Conservation (phyloP, 441 rosid genomes). For the Melastoma candidum region DNA sequence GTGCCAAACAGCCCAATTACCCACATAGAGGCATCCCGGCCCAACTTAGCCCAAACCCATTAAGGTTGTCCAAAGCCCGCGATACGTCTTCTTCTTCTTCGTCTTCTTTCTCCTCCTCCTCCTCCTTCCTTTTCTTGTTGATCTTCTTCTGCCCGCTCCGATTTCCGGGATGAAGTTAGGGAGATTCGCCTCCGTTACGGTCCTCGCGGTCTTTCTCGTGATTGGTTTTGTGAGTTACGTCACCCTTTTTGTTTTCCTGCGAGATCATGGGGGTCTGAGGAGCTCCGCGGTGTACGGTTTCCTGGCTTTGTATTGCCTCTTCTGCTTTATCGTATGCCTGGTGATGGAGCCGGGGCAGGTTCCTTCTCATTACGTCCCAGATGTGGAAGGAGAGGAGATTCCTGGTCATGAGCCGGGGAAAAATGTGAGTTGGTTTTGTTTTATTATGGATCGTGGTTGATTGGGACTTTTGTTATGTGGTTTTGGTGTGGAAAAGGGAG, state of each 20-base stretch:
- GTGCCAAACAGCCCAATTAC: too few species aligned
- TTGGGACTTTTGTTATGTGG: too few species aligned
- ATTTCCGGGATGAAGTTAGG: slow-evolving; percentile 31
- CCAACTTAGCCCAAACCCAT: too few species aligned
- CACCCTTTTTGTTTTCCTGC: slow-evolving; percentile 54
- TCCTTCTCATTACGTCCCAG: slow-evolving; percentile 56
- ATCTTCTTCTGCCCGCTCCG: neutral
- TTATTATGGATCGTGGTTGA: neutral
- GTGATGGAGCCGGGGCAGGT: slow-evolving; percentile 64
- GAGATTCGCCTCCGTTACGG: slow-evolving; percentile 53
- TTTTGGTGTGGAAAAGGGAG: neutral
- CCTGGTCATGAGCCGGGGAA: slow-evolving; percentile 31
- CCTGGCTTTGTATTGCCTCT: slow-evolving; percentile 38
- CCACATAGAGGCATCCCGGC: too few species aligned
- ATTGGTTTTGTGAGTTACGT: slow-evolving; percentile 53
- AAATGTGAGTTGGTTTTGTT: slow-evolving; percentile 30
- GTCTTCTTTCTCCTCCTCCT: too few species aligned
- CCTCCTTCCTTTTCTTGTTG: too few species aligned
- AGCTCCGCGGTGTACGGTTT: slow-evolving; percentile 46
- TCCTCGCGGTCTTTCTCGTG: slow-evolving; percentile 34
- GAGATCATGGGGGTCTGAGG: slow-evolving; percentile 55
- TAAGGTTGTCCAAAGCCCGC: too few species aligned
- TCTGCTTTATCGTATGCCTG: slow-evolving; percentile 45
- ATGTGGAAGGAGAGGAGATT: slow-evolving; percentile 39
- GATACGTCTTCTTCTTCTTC: too few species aligned